Conservation (phyloP, 2,329 filamentous ascomycete genomes). For the Trichoderma sp. region DNA sequence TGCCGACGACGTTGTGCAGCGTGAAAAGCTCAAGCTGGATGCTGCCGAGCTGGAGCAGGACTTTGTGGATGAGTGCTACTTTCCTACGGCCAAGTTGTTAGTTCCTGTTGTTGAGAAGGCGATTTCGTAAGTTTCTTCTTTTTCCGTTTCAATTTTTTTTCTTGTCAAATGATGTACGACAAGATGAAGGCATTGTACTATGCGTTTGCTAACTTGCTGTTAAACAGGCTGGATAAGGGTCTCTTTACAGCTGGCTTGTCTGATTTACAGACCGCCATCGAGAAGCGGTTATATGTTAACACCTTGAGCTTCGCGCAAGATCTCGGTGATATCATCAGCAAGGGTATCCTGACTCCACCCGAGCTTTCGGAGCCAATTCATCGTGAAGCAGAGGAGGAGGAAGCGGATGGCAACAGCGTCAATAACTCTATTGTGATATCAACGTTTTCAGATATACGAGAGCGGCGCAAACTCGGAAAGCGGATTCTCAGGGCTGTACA, state of each 20-base stretch:
- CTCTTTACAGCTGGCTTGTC: conserved; percentile 54
- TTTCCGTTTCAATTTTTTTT: background rate
- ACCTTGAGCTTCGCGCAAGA: conserved; percentile 56
- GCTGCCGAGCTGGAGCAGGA: conserved; percentile 72
- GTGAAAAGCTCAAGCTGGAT: conserved; percentile 75
- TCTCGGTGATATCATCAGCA: conserved; percentile 52
- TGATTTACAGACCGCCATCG: conserved; percentile 50
- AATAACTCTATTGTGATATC: conserved; percentile 49
- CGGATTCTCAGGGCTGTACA: conserved; percentile 83
- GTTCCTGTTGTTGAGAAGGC: conserved; percentile 77
- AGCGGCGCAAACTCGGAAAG: conserved; percentile 81
- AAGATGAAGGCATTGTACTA: background rate
- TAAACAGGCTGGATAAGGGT: conserved; percentile 59
- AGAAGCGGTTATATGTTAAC: conserved; percentile 56
- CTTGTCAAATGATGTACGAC: no score
- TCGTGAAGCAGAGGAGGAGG: conserved; percentile 32
- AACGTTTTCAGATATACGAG: conserved; percentile 66
- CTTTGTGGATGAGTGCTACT: conserved; percentile 86
- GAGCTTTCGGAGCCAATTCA: conserved; percentile 28
- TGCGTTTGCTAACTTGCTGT: conserved; percentile 34
- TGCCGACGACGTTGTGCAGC: conserved; percentile 66
- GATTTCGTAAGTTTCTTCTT: conserved; percentile 59
- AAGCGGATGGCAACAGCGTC: conserved; percentile 32
- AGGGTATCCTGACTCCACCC: conserved; percentile 47
- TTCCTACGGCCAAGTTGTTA: conserved; percentile 76